Conservation (phyloP, 768 basidiomycete genomes). For the Mycena galericulata region DNA sequence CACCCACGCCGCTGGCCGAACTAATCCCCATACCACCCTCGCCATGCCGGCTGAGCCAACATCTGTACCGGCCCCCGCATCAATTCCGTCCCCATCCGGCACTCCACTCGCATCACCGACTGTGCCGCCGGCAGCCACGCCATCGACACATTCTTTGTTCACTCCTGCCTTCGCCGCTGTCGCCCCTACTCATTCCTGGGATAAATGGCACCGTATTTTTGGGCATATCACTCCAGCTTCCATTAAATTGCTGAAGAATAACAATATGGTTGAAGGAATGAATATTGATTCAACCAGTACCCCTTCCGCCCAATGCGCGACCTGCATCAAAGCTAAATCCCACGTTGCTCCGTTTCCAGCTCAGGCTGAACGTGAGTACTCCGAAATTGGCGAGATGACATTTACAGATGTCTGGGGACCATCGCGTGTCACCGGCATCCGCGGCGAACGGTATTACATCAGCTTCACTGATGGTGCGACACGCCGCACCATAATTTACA, state of each 20-base stretch:
- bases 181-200: conserved; percentile 14
- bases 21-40: background rate
- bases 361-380: conserved; percentile 20
- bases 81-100: background rate
- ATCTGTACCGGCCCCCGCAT: background rate
- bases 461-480: conserved; percentile 29
- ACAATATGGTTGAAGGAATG: conserved; percentile 38
- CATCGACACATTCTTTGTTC: conserved; percentile 1
- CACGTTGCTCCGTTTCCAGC: conserved; percentile 35
- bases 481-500: conserved; percentile 6
- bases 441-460: conserved; percentile 27
- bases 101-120: too few species aligned
- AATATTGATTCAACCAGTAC: conserved; percentile 25
- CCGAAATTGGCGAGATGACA: conserved; percentile 34
- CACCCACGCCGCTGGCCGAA: background rate
- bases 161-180: conserved; percentile 8
- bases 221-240: conserved; percentile 7
- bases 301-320: conserved; percentile 33
- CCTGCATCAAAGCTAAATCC: conserved; percentile 40
- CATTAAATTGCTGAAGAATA: conserved; percentile 31
- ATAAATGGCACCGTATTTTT: too few species aligned
- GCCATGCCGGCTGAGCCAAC: background rate
- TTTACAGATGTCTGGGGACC: conserved; percentile 39
- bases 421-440: conserved; percentile 15
- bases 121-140: background rate